Base-by-base conservation (phyloP, 192 early-diverging fungal species). In the Coemansia sp. region DNA sequence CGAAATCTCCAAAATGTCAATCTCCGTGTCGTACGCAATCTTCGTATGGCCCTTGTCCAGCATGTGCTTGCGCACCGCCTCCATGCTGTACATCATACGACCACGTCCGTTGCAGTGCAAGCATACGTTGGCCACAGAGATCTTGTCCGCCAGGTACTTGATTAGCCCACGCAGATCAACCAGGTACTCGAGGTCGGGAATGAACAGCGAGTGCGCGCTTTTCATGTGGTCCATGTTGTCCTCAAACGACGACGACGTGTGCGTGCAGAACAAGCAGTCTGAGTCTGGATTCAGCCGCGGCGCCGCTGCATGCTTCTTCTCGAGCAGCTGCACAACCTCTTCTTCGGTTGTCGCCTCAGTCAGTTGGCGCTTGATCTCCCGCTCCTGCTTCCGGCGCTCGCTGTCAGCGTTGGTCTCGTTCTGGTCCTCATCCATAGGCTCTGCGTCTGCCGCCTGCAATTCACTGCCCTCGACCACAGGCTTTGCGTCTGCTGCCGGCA, bases 61-160 rank as follows among this genome's bases (percentile, higher is more conserved):
- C 96, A 99, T 99, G 65, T 99, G 97, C 56, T 84, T 86, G 58
- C 93, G 81, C n/a, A 98, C 94, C 39, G 95, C 93, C 59, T 97
- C 96, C 47, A 95, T 64, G n/a, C 80, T 87, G 65, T 90, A 87
- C 71, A 93, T 79, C 47, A 86, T 85, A 23, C 91, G 84, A 1
- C 95, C 94, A 57, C 91, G 91, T 22, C 94, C 93, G 64, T 95
- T 94, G 82, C 97, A 99, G 81, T 88, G 93, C 41, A 99, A 67
- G 72, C 97, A 99, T 12, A 94, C 86, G 81, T 99, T 97, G 62
- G 89, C 95, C 18, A 99, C 90, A 20, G 88, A 85, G 62, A 99
- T 86, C 79, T 98, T 98, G 69, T 98, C 95, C 19, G 89, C 94
- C 29, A 99, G 82, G 68, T 96, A 98, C 69, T 81, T 85, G 57